Conservation (phyloP, 1,284 basidiomycete species). For the Irpex sp. region DNA sequence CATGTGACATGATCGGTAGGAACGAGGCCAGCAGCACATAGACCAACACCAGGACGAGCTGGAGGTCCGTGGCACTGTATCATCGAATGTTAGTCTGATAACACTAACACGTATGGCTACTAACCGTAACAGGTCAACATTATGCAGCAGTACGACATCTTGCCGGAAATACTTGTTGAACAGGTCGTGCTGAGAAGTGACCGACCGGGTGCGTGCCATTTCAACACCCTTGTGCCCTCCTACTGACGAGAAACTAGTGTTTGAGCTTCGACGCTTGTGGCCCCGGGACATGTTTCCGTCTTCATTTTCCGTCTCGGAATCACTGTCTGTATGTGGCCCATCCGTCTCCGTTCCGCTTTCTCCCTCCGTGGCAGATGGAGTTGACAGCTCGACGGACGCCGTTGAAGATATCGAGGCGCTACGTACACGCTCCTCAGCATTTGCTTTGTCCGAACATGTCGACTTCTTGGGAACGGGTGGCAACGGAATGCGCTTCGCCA, state of each 20-base stretch:
- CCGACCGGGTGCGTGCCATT: slow-evolving; percentile 17
- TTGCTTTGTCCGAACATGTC: slow-evolving; percentile 6
- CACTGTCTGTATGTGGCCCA: slow-evolving; percentile 66
- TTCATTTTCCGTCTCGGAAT: slow-evolving; percentile 43
- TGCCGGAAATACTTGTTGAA: slow-evolving; percentile 89
- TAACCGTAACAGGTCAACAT: slow-evolving; percentile 84
- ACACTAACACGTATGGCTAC: slow-evolving; percentile 20
- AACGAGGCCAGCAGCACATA: slow-evolving; percentile 51
- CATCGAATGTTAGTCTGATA: slow-evolving; percentile 3
- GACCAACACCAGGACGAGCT: slow-evolving; percentile 54
- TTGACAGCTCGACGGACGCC: slow-evolving; percentile 33
- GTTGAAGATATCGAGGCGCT: slow-evolving; percentile 22
- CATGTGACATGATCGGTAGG: slow-evolving; percentile 41
- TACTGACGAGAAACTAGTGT: slow-evolving; percentile 3
- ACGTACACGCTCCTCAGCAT: slow-evolving; percentile 14
- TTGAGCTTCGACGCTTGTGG: not conserved
- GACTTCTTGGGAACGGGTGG: slow-evolving; percentile 17
- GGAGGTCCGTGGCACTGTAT: slow-evolving; percentile 62
- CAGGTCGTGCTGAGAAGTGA: slow-evolving; percentile 79
- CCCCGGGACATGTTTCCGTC: slow-evolving; percentile 1
- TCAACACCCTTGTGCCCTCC: slow-evolving; percentile 1
- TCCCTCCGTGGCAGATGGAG: slow-evolving; percentile 71
- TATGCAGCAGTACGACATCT: slow-evolving; percentile 79
- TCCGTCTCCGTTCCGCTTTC: slow-evolving; percentile 63
- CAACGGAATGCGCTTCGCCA: slow-evolving; percentile 80